phyloP scores from a whole-genome alignment of 768 basidiomycete genomes.

The Pisolithus tinctorius region DNA sequence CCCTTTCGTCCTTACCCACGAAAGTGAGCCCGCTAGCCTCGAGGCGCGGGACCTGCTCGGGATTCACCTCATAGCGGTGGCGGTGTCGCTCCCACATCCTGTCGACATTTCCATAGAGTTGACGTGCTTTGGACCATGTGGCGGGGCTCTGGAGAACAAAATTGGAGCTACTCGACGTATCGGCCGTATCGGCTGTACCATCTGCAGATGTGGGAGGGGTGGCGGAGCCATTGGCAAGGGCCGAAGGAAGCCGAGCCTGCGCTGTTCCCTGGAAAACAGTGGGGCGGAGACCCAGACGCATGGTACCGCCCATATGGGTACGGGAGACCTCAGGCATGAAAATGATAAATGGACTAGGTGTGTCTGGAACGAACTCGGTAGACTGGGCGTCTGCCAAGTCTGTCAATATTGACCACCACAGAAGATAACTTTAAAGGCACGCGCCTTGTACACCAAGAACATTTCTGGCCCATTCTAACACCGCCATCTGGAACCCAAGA shows the following conservation, averaged over 20 bases:
- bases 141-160: slow-evolving; percentile 36
- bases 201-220: slow-evolving; percentile 2
- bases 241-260: slow-evolving; percentile 4
- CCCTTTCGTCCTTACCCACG: slow-evolving; percentile 88
- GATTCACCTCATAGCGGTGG: slow-evolving; percentile 96
- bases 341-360: slow-evolving; percentile 70
- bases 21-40: slow-evolving; percentile 68
- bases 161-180: slow-evolving; percentile 1
- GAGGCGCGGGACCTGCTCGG: slow-evolving; percentile 69
- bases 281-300: slow-evolving; percentile 97
- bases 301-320: slow-evolving; percentile 99
- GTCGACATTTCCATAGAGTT: slow-evolving; percentile 74
- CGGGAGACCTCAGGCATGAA: slow-evolving; percentile 99
- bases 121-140: slow-evolving; percentile 62
- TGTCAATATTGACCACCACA: background rate
- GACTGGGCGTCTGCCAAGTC: slow-evolving; percentile 68
- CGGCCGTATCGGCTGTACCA: background rate
- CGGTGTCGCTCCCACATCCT: slow-evolving; percentile 96
- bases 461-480: slow-evolving; percentile 89
- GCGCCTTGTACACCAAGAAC: slow-evolving; percentile 65
- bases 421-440: slow-evolving; percentile 18
- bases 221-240: slow-evolving; percentile 8
- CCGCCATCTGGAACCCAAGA: slow-evolving; percentile 95
- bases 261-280: slow-evolving; percentile 70
- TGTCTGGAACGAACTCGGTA: slow-evolving; percentile 62